Conservation (phyloP, 495 filamentous ascomycete genomes). For the Lasiosphaeris hirsuta region DNA sequence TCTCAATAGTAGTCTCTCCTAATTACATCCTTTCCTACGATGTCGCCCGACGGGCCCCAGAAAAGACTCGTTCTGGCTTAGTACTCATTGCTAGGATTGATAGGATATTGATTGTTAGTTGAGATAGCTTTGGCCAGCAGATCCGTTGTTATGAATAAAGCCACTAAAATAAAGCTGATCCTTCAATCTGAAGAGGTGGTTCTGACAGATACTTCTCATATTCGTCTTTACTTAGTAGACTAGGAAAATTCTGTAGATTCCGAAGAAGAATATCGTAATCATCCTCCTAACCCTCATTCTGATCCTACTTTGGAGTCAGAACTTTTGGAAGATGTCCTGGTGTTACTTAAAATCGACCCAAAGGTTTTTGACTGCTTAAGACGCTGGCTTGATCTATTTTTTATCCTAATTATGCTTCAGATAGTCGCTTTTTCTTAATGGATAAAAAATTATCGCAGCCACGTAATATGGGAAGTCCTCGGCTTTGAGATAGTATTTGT, state of each 20-base stretch:
- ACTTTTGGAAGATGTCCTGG: background rate
- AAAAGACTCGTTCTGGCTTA: conserved; percentile 4
- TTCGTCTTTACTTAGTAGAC: background rate
- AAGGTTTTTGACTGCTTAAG: background rate
- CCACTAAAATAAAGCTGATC: background rate
- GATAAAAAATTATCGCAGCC: background rate
- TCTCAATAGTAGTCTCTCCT: conserved; percentile 7
- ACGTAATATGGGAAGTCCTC: background rate
- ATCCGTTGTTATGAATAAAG: background rate
- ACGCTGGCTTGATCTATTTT: background rate
- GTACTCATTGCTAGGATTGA: background rate
- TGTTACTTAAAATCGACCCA: background rate
- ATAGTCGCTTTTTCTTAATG: conserved; percentile 3
- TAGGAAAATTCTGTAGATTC: conserved; percentile 1
- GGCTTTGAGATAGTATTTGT: conserved; percentile 4
- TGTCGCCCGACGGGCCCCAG: background rate
- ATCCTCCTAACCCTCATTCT: background rate
- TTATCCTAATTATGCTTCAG: background rate
- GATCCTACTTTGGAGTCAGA: background rate
- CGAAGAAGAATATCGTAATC: conserved; percentile 1
- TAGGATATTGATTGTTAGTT: conserved; percentile 1
- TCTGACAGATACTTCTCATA: conserved; percentile 2
- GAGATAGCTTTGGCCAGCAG: conserved; percentile 4
- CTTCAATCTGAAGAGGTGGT: background rate
- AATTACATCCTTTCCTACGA: conserved; percentile 1